These are phyloP conservation scores for Millerozyma miso DNA, from an alignment of 805 yeast genomes.

Conservation along the genomic window DNA sequence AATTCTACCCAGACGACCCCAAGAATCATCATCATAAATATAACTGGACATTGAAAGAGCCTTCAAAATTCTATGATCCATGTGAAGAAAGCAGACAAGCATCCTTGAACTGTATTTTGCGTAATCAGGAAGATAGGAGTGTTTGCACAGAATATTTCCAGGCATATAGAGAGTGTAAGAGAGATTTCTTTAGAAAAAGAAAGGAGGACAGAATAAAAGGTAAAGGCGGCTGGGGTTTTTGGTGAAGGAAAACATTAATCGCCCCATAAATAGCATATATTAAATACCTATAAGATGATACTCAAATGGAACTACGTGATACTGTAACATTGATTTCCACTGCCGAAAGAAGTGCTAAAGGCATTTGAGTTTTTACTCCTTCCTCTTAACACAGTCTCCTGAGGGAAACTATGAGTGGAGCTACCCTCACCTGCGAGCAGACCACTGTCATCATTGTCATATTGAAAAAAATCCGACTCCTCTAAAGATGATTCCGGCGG, in stretches of 20 bases:
- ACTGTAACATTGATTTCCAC: conserved; percentile 8
- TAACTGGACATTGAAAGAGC: conserved; percentile 68
- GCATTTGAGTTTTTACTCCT: conserved; percentile 2
- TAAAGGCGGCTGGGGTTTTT: conserved; percentile 41
- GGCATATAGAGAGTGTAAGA: conserved; percentile 90
- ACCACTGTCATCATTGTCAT: conserved; percentile 4
- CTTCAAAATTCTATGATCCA: conserved; percentile 87
- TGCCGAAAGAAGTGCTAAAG: conserved; percentile 5
- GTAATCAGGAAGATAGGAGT: conserved; percentile 62
- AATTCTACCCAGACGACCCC: conserved; percentile 87
- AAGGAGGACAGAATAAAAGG: conserved; percentile 34
- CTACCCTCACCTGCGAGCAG: neutral
- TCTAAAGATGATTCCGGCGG: conserved; percentile 1
- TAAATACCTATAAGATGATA: neutral
- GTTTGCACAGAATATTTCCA: conserved; percentile 77
- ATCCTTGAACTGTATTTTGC: conserved; percentile 78
- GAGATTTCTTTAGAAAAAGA: conserved; percentile 41
- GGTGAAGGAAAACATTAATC: conserved; percentile 15
- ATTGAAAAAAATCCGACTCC: conserved; percentile 2
- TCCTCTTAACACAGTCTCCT: conserved; percentile 6
- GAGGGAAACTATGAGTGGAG: neutral
- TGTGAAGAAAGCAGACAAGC: conserved; percentile 87
- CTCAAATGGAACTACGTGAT: conserved; percentile 1
- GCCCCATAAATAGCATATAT: neutral
- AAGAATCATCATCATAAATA: conserved; percentile 63